Conservation (phyloP, 148 eudicot genomes). For the Spergularia bocconei region DNA sequence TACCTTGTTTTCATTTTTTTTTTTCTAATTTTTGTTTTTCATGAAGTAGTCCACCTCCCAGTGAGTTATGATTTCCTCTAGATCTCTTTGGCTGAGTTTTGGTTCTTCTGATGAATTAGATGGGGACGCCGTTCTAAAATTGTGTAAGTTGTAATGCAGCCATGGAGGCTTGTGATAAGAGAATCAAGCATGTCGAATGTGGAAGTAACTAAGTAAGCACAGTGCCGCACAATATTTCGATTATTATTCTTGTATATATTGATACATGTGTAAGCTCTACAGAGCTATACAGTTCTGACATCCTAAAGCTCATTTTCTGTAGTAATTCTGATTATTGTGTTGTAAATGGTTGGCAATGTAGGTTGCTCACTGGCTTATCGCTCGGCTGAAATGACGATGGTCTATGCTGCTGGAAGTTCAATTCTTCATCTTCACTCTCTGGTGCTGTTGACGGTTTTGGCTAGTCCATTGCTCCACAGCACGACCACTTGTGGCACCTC, state of each 20-base stretch:
- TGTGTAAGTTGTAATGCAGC: constrained; percentile 1
- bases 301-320: background rate
- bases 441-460: too few species aligned
- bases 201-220: constrained; percentile 40
- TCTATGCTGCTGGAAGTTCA: background rate
- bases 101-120: background rate
- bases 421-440: too few species aligned
- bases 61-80: background rate
- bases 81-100: background rate
- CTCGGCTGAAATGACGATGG: constrained; percentile 30
- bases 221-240: constrained; percentile 46
- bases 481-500: too few species aligned
- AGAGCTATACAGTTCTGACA: background rate
- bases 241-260: constrained; percentile 33
- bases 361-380: constrained; percentile 37
- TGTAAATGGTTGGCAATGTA: constrained; percentile 19
- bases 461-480: too few species aligned
- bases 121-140: background rate
- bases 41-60: too few species aligned
- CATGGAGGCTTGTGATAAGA: constrained; percentile 39
- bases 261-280: constrained; percentile 37
- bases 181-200: constrained; percentile 34
- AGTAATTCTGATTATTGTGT: background rate
- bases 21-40: too few species aligned
- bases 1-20: too few species aligned